Percentiles rank a stretch among this genome's conserved stretches.
These are phyloP conservation scores for Talaromyces albobiverticillius DNA, from an alignment of 2,329 filamentous ascomycete genomes.

Conservation along the genomic window DNA sequence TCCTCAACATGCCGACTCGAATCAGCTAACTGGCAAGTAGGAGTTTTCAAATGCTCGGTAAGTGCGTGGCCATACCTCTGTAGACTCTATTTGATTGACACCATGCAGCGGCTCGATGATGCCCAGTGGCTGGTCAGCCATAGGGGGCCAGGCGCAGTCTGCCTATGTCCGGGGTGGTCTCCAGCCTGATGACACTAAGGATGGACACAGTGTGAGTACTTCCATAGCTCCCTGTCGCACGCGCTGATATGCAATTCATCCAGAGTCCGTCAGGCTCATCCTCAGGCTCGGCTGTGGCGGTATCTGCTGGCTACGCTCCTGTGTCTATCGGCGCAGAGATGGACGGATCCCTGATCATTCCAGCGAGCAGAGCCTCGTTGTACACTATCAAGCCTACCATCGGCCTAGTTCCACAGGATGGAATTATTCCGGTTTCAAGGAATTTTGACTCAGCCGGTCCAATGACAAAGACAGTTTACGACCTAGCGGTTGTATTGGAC, in stretches of 20 bases:
- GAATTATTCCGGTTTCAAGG: background rate
- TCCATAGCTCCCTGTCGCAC: background rate
- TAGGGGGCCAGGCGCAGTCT: background rate
- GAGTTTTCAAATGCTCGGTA: background rate
- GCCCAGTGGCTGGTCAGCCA: background rate
- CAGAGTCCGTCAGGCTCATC: background rate
- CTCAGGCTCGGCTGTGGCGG: background rate
- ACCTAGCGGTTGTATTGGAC: background rate
- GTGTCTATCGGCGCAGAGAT: background rate
- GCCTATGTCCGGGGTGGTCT: background rate
- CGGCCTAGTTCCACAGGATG: background rate
- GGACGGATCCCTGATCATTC: background rate
- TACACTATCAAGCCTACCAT: conserved; percentile 1
- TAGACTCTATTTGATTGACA: background rate
- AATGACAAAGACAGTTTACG: background rate
- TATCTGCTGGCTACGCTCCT: background rate
- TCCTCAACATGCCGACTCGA: background rate
- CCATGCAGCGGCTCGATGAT: background rate
- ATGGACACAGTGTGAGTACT: background rate
- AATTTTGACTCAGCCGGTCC: background rate
- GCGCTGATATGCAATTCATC: background rate
- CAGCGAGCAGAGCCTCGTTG: background rate
- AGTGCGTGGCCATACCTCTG: background rate
- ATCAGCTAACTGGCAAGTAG: background rate
- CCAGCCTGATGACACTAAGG: background rate